Conservation (phyloP, 306 rosid species). For the Medicago truncatula region MtrunA17r5.0-ANR NC_053049.1:48524501-48525000, state of each 20-base stretch:
- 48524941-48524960: background rate
- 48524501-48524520: constrained; percentile 91
- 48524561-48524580: constrained; percentile 11
- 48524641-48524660: constrained; percentile 14
- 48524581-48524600: constrained; percentile 13
- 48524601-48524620: constrained; percentile 33
- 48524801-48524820: constrained; percentile 16
- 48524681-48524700: constrained; percentile 13
- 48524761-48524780: constrained; percentile 15
- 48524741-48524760: constrained; percentile 3
- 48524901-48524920: background rate
- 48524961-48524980: background rate
- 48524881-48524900: constrained; percentile 15
- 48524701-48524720: background rate
- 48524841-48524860: constrained; percentile 19
- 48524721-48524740: constrained; percentile 10
- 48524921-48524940: background rate
- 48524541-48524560: constrained; percentile 46
- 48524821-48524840: background rate
- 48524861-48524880: background rate
- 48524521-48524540: constrained; percentile 98
- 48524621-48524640: constrained; percentile 23
- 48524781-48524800: background rate
- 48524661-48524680: constrained; percentile 10
- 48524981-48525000: background rate